A percentile compares a stretch with the other conserved stretches of the same genome.
Evolutionary conservation across 208 protist genomes (phyloP).

Genomic region (Leishmania guyanensis): DNA sequence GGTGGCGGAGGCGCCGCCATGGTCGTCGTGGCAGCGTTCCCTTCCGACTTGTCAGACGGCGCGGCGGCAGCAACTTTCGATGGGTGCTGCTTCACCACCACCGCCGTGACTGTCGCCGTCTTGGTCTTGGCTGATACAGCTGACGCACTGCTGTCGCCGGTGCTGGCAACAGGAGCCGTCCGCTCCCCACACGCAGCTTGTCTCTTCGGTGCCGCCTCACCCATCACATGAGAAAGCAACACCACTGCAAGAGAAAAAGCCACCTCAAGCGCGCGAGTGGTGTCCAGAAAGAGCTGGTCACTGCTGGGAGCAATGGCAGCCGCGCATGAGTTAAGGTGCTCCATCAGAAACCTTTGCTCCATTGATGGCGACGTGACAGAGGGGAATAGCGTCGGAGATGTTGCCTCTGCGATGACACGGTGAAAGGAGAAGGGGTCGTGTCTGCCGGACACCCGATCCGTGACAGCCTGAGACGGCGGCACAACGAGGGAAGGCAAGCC

Average conservation of each 20-base stretch:
- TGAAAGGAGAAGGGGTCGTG: background rate
- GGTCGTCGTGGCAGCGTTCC: background rate
- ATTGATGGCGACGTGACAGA: constrained; percentile 10
- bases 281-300: constrained; percentile 21
- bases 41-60: background rate
- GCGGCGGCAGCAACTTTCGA: background rate
- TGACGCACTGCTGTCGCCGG: background rate
- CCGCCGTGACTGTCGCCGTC: background rate
- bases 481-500: constrained; percentile 19
- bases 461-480: constrained; percentile 3
- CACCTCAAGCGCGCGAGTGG: constrained; percentile 25
- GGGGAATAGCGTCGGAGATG: constrained; percentile 14
- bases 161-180: background rate
- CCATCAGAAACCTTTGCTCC: constrained; percentile 18
- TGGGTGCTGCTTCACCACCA: constrained; percentile 1
- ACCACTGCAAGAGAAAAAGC: constrained; percentile 29
- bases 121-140: background rate
- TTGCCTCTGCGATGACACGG: background rate
- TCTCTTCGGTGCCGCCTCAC: constrained; percentile 21
- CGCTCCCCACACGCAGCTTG: background rate
- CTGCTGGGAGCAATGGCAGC: constrained; percentile 15
- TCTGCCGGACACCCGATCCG: constrained; percentile 4
- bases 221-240: constrained; percentile 34
- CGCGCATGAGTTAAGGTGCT: constrained; percentile 17
- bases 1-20: background rate